A percentile compares a stretch with the other conserved stretches of the same genome.
phyloP scores from a whole-genome alignment of 2,329 filamentous ascomycete species.

The Elsinoe batatas region DNA sequence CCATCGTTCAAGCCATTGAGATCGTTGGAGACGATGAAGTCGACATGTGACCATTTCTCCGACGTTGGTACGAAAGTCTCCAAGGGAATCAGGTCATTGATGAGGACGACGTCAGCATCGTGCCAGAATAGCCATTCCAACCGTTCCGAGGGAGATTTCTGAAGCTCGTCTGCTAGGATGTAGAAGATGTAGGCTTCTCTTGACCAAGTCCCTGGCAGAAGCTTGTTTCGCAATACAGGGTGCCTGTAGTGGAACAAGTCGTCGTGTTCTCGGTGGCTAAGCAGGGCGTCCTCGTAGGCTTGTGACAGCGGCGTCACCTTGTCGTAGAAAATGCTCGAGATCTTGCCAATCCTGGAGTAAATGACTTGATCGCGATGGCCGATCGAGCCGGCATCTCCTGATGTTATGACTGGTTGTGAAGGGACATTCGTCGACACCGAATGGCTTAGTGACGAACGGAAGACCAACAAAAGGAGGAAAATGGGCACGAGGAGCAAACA shows the following conservation, averaged over 20 bases:
- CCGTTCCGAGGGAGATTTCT: background rate
- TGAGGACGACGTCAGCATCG: slow-evolving; percentile 23
- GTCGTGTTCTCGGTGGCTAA: slow-evolving; percentile 5
- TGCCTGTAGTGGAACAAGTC: background rate
- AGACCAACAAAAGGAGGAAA: background rate
- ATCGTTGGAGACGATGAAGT: slow-evolving; percentile 23
- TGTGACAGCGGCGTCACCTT: background rate
- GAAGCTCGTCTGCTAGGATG: slow-evolving; percentile 1
- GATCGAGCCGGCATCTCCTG: background rate
- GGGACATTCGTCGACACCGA: background rate
- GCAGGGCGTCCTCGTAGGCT: slow-evolving; percentile 2
- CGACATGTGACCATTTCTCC: slow-evolving; percentile 20
- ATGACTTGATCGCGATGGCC: background rate
- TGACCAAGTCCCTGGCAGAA: background rate
- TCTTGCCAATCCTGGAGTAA: slow-evolving; percentile 4
- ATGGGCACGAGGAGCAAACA: background rate
- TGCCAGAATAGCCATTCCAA: slow-evolving; percentile 17
- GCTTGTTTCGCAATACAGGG: background rate
- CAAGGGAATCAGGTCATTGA: slow-evolving; percentile 24
- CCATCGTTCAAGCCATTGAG: slow-evolving; percentile 23
- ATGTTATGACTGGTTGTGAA: background rate
- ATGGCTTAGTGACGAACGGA: background rate
- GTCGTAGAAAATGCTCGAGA: slow-evolving; percentile 5
- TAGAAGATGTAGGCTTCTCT: background rate
- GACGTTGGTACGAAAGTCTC: slow-evolving; percentile 26